These are phyloP conservation scores for Penicillium samsonianum DNA, from an alignment of 495 filamentous ascomycete species.

Conservation along the genomic window DNA sequence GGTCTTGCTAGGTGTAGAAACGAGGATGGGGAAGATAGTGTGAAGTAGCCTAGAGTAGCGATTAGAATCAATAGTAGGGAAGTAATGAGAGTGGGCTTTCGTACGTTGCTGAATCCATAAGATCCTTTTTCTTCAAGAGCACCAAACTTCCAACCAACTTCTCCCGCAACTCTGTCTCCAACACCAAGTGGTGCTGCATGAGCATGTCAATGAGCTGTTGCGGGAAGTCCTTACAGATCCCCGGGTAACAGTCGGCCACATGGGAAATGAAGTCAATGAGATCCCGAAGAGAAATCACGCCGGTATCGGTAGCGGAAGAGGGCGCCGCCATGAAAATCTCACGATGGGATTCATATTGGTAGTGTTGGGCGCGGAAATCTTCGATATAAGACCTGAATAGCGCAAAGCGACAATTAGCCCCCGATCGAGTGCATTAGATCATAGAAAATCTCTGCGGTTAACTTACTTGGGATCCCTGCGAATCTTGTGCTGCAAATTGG, in stretches of 20 bases:
- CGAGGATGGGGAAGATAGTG: conserved; percentile 88
- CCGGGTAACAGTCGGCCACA: conserved; percentile 90
- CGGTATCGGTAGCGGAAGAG: conserved; percentile 69
- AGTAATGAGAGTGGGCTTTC: conserved; percentile 11
- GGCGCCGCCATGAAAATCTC: conserved; percentile 88
- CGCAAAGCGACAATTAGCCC: conserved; percentile 9
- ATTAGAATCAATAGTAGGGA: conserved; percentile 14
- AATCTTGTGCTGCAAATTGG: conserved; percentile 87
- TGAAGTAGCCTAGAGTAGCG: conserved; percentile 61
- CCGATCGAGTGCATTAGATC: background rate
- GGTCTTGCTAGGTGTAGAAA: conserved; percentile 82
- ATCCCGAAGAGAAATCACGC: conserved; percentile 78
- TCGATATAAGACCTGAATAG: conserved; percentile 69
- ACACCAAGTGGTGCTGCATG: conserved; percentile 71
- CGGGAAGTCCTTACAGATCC: conserved; percentile 72
- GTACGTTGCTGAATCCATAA: conserved; percentile 77
- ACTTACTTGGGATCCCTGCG: conserved; percentile 75
- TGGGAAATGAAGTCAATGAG: conserved; percentile 88
- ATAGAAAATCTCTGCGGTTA: background rate
- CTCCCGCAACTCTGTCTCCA: conserved; percentile 82
- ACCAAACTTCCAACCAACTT: conserved; percentile 92
- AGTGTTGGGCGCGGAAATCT: conserved; percentile 85
- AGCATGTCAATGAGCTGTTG: conserved; percentile 80
- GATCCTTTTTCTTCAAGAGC: conserved; percentile 83
- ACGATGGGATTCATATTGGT: conserved; percentile 85